Evolutionary conservation across 352 stramenopile genomes (phyloP).

Genomic region (Globisporangium nodosum): DNA sequence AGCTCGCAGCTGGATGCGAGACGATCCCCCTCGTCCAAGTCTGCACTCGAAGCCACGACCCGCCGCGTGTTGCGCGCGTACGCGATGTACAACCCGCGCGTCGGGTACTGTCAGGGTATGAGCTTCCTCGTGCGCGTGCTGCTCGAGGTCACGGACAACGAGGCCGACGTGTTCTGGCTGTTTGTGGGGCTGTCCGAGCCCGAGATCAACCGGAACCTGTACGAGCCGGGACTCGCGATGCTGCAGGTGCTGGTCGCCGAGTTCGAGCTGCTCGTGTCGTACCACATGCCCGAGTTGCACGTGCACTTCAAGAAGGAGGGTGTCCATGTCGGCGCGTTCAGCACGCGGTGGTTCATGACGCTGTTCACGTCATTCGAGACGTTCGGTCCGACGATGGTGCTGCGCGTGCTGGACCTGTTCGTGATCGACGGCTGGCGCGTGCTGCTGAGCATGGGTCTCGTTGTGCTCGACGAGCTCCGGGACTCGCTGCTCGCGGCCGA

Average conservation of each 20-base stretch:
- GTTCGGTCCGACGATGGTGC: constrained; percentile 56
- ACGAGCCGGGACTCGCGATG: constrained; percentile 67
- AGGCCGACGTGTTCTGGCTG: constrained; percentile 79
- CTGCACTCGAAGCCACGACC: constrained; percentile 49
- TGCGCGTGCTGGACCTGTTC: constrained; percentile 71
- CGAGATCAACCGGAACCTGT: constrained; percentile 67
- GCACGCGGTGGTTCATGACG: constrained; percentile 81
- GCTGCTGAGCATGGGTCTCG: constrained; percentile 72
- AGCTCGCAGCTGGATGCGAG: neutral
- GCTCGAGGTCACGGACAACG: constrained; percentile 53
- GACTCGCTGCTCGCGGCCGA: constrained; percentile 41
- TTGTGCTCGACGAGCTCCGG: constrained; percentile 71
- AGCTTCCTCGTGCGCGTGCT: constrained; percentile 77
- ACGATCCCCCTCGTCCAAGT: neutral
- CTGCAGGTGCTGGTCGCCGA: constrained; percentile 60
- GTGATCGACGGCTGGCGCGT: constrained; percentile 77
- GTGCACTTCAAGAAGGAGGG: constrained; percentile 51
- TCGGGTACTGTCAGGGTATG: constrained; percentile 88
- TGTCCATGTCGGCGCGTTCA: constrained; percentile 66
- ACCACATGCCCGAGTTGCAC: constrained; percentile 62
- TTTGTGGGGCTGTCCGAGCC: constrained; percentile 76
- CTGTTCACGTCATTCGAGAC: constrained; percentile 81
- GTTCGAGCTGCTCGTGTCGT: constrained; percentile 59
- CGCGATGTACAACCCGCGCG: constrained; percentile 72
- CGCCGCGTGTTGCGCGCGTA: constrained; percentile 76